phyloP scores from a whole-genome alignment of 2,329 filamentous ascomycete genomes.

The Botrytis fragariae region DNA sequence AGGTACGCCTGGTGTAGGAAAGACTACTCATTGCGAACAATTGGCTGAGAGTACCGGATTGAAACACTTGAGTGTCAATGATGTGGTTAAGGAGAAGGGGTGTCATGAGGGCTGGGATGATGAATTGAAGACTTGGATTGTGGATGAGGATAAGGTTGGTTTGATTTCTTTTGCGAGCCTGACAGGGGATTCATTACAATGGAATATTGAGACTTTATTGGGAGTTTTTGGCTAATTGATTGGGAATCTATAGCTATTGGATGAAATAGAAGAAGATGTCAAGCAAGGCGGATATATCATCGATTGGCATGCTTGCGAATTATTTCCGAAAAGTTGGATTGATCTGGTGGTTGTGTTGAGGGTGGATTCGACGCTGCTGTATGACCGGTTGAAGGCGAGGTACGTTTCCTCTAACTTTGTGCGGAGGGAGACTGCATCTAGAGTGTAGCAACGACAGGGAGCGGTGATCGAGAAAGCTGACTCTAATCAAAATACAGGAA shows the following conservation, averaged over 20 bases:
- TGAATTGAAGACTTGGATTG: conserved; percentile 82
- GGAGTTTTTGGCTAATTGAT: not conserved
- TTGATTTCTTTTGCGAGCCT: not conserved
- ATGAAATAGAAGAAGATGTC: conserved; percentile 81
- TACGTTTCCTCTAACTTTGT: conserved; percentile 37
- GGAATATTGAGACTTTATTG: not conserved
- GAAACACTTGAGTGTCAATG: conserved; percentile 82
- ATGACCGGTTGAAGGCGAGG: conserved; percentile 78
- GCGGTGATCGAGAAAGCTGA: not conserved
- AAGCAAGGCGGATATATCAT: conserved; percentile 80
- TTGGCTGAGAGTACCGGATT: conserved; percentile 74
- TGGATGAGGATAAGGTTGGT: conserved; percentile 80
- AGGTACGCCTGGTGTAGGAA: conserved; percentile 92
- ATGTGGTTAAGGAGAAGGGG: conserved; percentile 82
- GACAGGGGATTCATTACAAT: not conserved
- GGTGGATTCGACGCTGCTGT: conserved; percentile 75
- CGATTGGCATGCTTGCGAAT: conserved; percentile 97
- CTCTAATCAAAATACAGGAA: conserved; percentile 49
- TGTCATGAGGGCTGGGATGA: conserved; percentile 90
- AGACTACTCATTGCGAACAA: conserved; percentile 86
- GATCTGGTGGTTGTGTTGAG: conserved; percentile 91
- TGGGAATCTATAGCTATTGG: conserved; percentile 62
- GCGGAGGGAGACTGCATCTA: not conserved
- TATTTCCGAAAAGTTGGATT: conserved; percentile 91
- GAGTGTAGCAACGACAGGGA: not conserved